phyloP scores from a whole-genome alignment of 306 rosid genomes.

The Urtica urens region DNA sequence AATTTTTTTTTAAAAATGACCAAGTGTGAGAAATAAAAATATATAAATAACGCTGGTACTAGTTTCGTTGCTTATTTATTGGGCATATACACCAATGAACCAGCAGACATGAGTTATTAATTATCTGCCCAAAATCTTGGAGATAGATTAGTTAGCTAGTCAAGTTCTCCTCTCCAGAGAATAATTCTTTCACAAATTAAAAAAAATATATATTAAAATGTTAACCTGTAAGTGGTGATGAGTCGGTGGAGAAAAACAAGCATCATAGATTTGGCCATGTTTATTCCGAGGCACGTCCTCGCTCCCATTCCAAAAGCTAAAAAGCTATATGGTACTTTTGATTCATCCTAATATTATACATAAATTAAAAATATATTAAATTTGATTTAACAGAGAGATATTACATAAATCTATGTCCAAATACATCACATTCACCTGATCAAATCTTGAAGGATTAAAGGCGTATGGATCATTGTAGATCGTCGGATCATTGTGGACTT shows the following conservation, averaged over 20 bases:
- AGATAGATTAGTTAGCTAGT: not conserved
- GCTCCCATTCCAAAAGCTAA: conserved; percentile 89
- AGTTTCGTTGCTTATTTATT: too few species aligned
- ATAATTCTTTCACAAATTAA: not conserved
- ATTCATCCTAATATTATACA: conserved; percentile 30
- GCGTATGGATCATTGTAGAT: conserved; percentile 38
- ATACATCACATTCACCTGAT: too few species aligned
- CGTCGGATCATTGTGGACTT: conserved; percentile 54
- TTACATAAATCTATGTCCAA: too few species aligned
- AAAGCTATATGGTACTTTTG: conserved; percentile 60
- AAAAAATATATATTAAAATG: not conserved
- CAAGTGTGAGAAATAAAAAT: too few species aligned
- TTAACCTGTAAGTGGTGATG: conserved; percentile 48
- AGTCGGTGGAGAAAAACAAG: conserved; percentile 78
- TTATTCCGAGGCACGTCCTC: conserved; percentile 78
- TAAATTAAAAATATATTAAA: not conserved
- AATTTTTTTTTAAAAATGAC: too few species aligned
- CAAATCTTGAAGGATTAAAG: conserved; percentile 68
- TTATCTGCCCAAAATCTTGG: not conserved
- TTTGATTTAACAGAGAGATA: too few species aligned
- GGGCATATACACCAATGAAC: not conserved
- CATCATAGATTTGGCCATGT: conserved; percentile 85
- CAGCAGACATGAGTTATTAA: not conserved
- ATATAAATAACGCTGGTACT: too few species aligned
- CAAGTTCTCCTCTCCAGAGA: not conserved